phyloP scores from a whole-genome alignment of 768 basidiomycete species.

The Collybia nuda region DNA sequence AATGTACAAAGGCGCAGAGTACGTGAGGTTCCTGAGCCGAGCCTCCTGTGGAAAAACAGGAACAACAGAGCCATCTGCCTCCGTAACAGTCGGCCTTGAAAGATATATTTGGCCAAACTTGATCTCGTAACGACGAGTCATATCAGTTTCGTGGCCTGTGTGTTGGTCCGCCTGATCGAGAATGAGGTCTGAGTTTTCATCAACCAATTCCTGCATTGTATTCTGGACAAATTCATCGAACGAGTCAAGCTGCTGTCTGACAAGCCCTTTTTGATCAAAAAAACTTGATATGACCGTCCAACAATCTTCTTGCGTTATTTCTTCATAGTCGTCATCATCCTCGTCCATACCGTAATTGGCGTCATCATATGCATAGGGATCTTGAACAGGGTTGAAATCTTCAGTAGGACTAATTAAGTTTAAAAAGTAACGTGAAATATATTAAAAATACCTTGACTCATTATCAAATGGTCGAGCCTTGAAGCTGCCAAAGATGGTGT shows the following conservation, averaged over 20 bases:
- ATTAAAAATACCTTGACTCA: slow-evolving; percentile 53
- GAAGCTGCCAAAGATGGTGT: no score
- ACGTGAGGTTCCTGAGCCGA: slow-evolving; percentile 90
- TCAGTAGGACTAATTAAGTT: slow-evolving; percentile 31
- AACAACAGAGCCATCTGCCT: slow-evolving; percentile 91
- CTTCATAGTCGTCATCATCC: slow-evolving; percentile 58
- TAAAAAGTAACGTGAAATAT: slow-evolving; percentile 20
- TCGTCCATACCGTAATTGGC: slow-evolving; percentile 55
- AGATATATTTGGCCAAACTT: slow-evolving; percentile 98
- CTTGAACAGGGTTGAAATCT: slow-evolving; percentile 51
- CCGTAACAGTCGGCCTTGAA: slow-evolving; percentile 91
- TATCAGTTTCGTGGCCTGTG: slow-evolving; percentile 77
- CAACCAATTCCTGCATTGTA: slow-evolving; percentile 98
- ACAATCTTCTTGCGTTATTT: slow-evolving; percentile 90
- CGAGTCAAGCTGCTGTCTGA: slow-evolving; percentile 95
- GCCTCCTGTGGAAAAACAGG: slow-evolving; percentile 98
- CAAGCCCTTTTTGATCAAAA: slow-evolving; percentile 96
- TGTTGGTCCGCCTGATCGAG: slow-evolving; percentile 97
- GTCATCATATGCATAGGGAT: slow-evolving; percentile 61
- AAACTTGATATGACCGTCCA: slow-evolving; percentile 96
- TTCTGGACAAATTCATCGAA: slow-evolving; percentile 99
- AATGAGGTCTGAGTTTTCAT: slow-evolving; percentile 94
- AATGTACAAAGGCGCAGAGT: slow-evolving; percentile 93
- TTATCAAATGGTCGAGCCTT: slow-evolving; percentile 12
- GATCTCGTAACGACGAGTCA: slow-evolving; percentile 93